phyloP scores from a whole-genome alignment of 331 rosid genomes.

The Malus hybrid region DNA sequence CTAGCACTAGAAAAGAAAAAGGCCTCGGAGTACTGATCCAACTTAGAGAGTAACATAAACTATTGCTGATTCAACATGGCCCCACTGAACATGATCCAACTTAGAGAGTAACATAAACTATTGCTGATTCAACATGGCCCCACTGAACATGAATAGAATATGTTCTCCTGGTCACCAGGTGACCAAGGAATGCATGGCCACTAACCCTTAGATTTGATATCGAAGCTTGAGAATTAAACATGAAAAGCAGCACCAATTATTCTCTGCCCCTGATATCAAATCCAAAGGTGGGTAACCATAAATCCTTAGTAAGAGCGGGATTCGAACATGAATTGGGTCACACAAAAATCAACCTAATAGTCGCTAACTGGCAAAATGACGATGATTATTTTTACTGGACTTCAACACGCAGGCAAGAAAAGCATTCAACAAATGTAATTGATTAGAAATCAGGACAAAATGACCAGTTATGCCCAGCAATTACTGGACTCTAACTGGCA shows the following conservation, averaged over 20 bases:
- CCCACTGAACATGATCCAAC: neutral
- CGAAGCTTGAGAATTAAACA: neutral
- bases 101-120: neutral
- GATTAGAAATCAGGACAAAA: neutral
- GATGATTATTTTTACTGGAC: neutral
- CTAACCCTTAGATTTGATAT: neutral
- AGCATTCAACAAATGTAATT: neutral
- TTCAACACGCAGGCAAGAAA: neutral
- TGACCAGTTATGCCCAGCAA: neutral
- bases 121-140: neutral
- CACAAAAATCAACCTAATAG: neutral
- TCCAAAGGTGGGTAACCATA: neutral
- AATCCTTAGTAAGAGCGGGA: neutral
- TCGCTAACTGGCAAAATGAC: neutral
- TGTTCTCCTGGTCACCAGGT: neutral
- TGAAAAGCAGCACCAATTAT: neutral
- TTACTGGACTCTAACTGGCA: conserved; percentile 6
- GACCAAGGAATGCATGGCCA: neutral
- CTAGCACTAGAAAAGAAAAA: neutral
- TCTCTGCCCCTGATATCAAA: neutral
- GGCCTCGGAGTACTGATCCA: neutral
- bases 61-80: neutral
- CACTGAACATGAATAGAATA: neutral
- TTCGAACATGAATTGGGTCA: neutral
- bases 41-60: neutral